Evolutionary conservation across 345 rosid species (phyloP).

Genomic region (Pistacia atlantica): DNA sequence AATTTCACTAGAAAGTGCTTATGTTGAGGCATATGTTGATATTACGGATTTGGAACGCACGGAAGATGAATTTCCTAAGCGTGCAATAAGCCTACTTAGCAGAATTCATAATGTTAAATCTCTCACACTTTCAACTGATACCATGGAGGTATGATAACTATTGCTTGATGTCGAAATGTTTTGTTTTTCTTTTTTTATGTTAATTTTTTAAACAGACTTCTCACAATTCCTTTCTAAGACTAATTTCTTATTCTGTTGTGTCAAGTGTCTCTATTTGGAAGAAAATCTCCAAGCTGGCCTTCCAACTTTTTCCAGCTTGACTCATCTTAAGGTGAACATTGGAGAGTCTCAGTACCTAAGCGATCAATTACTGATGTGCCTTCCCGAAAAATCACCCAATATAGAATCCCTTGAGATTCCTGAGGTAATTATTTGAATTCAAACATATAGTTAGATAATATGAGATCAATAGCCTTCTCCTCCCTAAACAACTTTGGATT

Average conservation of each 20-base stretch:
- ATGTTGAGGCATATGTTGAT: background rate
- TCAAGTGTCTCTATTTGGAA: background rate
- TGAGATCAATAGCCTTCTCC: too few relatives aligned
- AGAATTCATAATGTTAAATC: background rate
- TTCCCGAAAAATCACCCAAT: background rate
- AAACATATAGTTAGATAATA: too few relatives aligned
- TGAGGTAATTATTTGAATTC: too few relatives aligned
- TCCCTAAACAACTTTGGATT: background rate
- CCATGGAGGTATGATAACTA: background rate
- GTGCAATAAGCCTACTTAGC: background rate
- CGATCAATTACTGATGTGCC: background rate
- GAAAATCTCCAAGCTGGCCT: background rate
- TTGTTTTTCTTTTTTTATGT: background rate
- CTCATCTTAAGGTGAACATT: background rate
- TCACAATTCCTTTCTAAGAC: background rate
- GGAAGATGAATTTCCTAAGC: background rate
- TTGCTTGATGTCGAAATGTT: too few relatives aligned
- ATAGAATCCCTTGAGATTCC: background rate
- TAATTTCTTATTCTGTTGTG: background rate
- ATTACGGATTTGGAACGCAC: too few relatives aligned
- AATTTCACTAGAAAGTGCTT: background rate
- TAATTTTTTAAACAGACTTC: too few relatives aligned
- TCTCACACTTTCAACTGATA: background rate
- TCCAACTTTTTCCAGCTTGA: background rate
- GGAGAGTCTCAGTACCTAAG: background rate